These are phyloP conservation scores for Macroventuria anomochaeta DNA, from an alignment of 2,329 filamentous ascomycete species.

Conservation along the genomic window DNA sequence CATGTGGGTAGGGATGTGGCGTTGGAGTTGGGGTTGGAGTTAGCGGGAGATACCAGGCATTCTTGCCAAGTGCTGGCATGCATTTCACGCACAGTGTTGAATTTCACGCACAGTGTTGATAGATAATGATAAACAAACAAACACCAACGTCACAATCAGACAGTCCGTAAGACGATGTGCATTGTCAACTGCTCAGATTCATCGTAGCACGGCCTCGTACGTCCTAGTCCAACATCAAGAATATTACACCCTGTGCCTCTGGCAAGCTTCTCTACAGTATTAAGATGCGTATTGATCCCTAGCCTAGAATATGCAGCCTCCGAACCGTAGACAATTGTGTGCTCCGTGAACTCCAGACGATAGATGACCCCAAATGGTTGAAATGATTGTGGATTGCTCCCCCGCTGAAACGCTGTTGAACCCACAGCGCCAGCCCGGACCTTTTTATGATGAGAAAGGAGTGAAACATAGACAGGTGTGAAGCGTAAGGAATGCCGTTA, in stretches of 20 bases:
- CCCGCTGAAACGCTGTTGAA: slow-evolving; percentile 19
- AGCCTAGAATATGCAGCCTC: slow-evolving; percentile 3
- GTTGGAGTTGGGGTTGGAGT: slow-evolving; percentile 2
- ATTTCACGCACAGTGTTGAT: slow-evolving; percentile 7
- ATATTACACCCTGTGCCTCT: slow-evolving; percentile 14
- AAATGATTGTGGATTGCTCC: slow-evolving; percentile 24
- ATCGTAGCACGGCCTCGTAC: neutral
- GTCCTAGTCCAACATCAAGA: slow-evolving; percentile 14
- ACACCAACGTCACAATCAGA: neutral
- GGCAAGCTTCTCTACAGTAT: slow-evolving; percentile 16
- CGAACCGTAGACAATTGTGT: slow-evolving; percentile 4
- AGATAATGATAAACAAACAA: neutral
- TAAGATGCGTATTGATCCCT: slow-evolving; percentile 19
- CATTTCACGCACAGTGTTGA: slow-evolving; percentile 10
- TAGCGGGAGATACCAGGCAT: slow-evolving; percentile 15
- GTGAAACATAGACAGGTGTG: slow-evolving; percentile 30
- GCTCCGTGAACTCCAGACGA: slow-evolving; percentile 23
- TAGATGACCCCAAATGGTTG: slow-evolving; percentile 19
- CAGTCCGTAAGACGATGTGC: neutral
- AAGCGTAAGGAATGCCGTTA: slow-evolving; percentile 33
- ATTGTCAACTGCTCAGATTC: slow-evolving; percentile 3
- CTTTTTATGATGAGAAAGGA: slow-evolving; percentile 28
- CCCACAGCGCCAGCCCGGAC: slow-evolving; percentile 20
- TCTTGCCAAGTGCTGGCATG: slow-evolving; percentile 29
- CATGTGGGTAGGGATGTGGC: neutral